A percentile compares a stretch with the other conserved stretches of the same genome.
phyloP scores from a whole-genome alignment of 768 basidiomycete genomes.

The Trametes sanguinea region DNA sequence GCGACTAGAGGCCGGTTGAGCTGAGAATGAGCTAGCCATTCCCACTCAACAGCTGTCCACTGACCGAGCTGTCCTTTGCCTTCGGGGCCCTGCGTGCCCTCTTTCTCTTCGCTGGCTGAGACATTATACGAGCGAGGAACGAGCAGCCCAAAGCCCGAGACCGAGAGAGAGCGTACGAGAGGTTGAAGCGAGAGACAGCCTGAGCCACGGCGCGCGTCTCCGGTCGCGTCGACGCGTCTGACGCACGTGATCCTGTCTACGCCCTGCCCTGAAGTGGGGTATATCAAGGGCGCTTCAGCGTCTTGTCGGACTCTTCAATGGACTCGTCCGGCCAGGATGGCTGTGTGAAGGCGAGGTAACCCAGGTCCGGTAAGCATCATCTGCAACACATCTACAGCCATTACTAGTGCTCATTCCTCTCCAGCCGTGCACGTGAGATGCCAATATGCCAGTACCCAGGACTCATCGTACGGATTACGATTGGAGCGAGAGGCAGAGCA shows the following conservation, averaged over 20 bases:
- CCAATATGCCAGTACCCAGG: not conserved
- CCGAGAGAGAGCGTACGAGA: not conserved
- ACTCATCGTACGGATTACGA: slow-evolving; percentile 6
- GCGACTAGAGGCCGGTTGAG: slow-evolving; percentile 6
- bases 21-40: not conserved
- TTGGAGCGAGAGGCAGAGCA: slow-evolving; percentile 4
- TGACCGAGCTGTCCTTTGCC: slow-evolving; percentile 10
- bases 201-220: not conserved
- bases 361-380: slow-evolving; percentile 9
- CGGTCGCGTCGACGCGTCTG: slow-evolving; percentile 18
- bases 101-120: slow-evolving; percentile 3
- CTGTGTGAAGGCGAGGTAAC: slow-evolving; percentile 2
- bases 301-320: slow-evolving; percentile 10
- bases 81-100: not conserved
- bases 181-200: not conserved
- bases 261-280: slow-evolving; percentile 12
- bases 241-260: not conserved
- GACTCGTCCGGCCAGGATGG: slow-evolving; percentile 9
- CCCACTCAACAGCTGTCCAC: not conserved
- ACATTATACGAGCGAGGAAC: not conserved
- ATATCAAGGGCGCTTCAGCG: not conserved
- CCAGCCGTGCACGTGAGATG: slow-evolving; percentile 6
- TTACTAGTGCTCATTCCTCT: not conserved
- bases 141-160: too few relatives aligned
- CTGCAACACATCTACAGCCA: too few relatives aligned